These are phyloP conservation scores for Populus alba DNA, from an alignment of 345 rosid genomes.

Conservation along the genomic window DNA sequence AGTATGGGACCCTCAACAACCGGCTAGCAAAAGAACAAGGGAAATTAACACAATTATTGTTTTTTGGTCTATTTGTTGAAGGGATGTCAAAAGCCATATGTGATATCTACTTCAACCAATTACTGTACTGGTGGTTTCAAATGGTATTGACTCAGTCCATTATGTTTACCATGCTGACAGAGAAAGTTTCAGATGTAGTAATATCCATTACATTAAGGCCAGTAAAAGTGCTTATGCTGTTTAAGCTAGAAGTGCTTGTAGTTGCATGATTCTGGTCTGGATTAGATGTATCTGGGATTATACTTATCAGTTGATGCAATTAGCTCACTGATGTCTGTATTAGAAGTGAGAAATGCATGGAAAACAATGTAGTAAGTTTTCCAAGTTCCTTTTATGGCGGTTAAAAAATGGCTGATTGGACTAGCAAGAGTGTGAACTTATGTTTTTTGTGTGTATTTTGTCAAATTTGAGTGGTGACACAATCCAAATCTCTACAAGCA, in stretches of 20 bases:
- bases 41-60: background rate
- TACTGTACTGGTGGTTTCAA: background rate
- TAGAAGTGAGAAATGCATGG: background rate
- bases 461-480: background rate
- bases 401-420: background rate
- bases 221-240: background rate
- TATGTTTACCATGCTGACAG: background rate
- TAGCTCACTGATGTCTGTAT: background rate
- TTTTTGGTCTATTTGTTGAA: background rate
- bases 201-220: background rate
- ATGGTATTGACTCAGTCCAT: background rate
- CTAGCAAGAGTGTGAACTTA: background rate
- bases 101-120: background rate
- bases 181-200: background rate
- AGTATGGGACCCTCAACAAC: constrained; percentile 1
- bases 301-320: background rate
- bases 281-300: too few species aligned
- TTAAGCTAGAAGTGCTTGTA: background rate
- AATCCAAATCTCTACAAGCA: background rate
- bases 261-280: background rate
- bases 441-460: background rate
- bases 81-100: background rate
- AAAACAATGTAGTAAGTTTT: background rate
- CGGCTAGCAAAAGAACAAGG: background rate
- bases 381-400: background rate